Evolutionary conservation across 192 early-diverging fungal genomes (phyloP).

Genomic region (Gamsiella multidivaricata): DNA sequence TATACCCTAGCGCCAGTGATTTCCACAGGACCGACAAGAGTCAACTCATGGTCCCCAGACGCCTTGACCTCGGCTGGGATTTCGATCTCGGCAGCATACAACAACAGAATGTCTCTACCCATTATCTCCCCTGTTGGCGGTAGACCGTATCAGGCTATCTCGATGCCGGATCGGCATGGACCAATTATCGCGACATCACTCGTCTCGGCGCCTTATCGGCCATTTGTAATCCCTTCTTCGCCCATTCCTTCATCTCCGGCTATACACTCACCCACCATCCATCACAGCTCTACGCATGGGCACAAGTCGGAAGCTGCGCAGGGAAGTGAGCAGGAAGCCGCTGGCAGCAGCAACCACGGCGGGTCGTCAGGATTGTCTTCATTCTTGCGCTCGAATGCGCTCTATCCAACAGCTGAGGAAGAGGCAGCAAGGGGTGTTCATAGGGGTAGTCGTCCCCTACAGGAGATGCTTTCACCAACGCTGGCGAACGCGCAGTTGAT

Average conservation of each 20-base stretch:
- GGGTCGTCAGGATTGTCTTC: not conserved
- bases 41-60: not conserved
- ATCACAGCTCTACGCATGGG: not conserved
- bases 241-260: not conserved
- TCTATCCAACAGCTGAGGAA: not conserved
- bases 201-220: not conserved
- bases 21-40: not conserved
- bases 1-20: not conserved
- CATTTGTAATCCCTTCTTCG: conserved; percentile 7
- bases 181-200: conserved; percentile 11
- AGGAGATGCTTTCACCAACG: conserved; percentile 13
- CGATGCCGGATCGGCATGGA: not conserved
- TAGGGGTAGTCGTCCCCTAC: conserved; percentile 1
- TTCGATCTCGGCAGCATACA: not conserved
- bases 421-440: not conserved
- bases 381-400: not conserved
- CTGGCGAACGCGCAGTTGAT: conserved; percentile 27
- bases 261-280: not conserved
- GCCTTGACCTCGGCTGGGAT: not conserved
- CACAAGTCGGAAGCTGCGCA: not conserved
- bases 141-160: not conserved
- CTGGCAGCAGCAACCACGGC: not conserved
- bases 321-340: not conserved
- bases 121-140: too few species aligned
- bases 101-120: not conserved